Evolutionary conservation across 192 early-diverging fungal genomes (phyloP), one percentile per base, ranked within the genome.

Genomic region (Entomortierella parvispora): DNA sequence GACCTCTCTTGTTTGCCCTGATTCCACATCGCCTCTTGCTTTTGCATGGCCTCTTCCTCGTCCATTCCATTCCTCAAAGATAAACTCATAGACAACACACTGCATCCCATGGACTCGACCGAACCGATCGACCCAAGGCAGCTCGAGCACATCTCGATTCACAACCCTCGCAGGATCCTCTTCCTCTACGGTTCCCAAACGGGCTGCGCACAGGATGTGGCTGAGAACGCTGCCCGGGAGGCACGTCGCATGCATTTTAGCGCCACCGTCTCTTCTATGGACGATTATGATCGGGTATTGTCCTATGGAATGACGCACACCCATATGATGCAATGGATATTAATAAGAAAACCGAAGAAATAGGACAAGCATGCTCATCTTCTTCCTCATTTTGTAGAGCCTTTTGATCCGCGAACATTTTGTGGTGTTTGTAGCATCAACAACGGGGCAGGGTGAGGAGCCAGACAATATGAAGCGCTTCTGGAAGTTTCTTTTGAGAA

Each of bases 141-240:
- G 5, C 31, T 68, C 28, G 74, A 77, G n/a, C 74, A 77, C 26
- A 64, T 68, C 31, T 40, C 61, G 15, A 53, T 77, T 54, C 74
- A 68, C 59, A 75, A 55, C 54, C 56, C 68, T 45, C 72, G 83
- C 7, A 59, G 77, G 11, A 70, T 96, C 20, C 75, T 94, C 17
- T 87, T 99, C 48, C 86, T 97, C 22, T 99, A 94, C 70, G 97
- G 92, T 6, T 93, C 92, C 40, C 93, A 99, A 79, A 99, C 95
- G 4, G 97, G 97, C 23, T 94, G 90, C 58, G 93, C 95, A 15
- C 89, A 95, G 65, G 97, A 99, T 81, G 89, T 92, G 4, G 94
- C 96, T 23, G 92, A 94, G 45, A 89, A 90, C 6, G 90, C 97
- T 20, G 85, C 80, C 2, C 85, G 95, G 32, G 92, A 97, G 53